These are phyloP conservation scores for Penicillium soppii DNA, from an alignment of 495 filamentous ascomycete genomes.

Conservation along the genomic window DNA sequence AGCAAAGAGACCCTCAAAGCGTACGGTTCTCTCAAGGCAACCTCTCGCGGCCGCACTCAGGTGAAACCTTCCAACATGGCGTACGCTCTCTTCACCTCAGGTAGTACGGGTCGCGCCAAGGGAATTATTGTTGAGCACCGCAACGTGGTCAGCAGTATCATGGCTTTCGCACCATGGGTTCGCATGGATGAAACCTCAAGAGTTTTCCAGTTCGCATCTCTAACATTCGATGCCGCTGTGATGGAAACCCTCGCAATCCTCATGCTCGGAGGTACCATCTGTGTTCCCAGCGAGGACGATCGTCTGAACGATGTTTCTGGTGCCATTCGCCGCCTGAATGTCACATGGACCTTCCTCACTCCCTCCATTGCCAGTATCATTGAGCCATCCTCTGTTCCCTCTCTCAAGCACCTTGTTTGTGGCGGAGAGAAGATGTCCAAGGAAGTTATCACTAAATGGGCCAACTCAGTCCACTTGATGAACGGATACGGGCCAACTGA, in stretches of 20 bases:
- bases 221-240: conserved; percentile 55
- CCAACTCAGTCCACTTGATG: conserved; percentile 43
- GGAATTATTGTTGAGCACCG: conserved; percentile 50
- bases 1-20: conserved; percentile 38
- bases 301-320: conserved; percentile 49
- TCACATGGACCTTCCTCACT: conserved; percentile 53
- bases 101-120: conserved; percentile 59
- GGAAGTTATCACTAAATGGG: conserved; percentile 56
- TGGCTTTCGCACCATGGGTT: conserved; percentile 40
- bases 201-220: conserved; percentile 54
- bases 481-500: conserved; percentile 64
- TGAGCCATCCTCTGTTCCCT: conserved; percentile 45
- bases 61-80: conserved; percentile 34
- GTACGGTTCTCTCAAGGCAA: conserved; percentile 23
- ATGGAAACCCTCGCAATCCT: conserved; percentile 51
- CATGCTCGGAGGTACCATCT: conserved; percentile 59
- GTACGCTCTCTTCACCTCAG: conserved; percentile 49
- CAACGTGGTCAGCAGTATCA: conserved; percentile 47
- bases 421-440: conserved; percentile 50
- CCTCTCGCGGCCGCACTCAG: not conserved
- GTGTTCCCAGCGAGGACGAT: conserved; percentile 60
- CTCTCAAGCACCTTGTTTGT: conserved; percentile 40
- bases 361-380: conserved; percentile 52
- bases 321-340: conserved; percentile 47
- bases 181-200: conserved; percentile 37